Conservation (phyloP, 1,284 basidiomycete genomes). For the Cutaneotrichosporon sp. region DNA sequence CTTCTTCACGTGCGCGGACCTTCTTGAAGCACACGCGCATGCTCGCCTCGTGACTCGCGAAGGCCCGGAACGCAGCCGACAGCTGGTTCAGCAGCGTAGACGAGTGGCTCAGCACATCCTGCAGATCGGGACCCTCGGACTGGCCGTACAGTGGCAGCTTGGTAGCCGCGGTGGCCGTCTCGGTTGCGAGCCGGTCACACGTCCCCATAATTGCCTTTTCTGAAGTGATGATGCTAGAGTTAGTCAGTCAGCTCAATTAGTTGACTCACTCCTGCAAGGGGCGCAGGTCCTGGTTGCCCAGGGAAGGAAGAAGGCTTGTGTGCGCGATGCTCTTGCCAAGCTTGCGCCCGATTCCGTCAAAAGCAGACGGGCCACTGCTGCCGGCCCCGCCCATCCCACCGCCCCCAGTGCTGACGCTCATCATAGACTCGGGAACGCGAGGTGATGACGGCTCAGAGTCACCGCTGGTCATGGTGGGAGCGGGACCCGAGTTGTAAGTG, state of each 20-base stretch:
- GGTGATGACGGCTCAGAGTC: conserved; percentile 9
- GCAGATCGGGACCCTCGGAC: conserved; percentile 77
- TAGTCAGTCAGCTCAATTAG: neutral
- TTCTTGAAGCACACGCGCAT: conserved; percentile 63
- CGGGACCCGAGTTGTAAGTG: conserved; percentile 11
- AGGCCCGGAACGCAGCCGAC: conserved; percentile 66
- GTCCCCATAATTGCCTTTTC: conserved; percentile 79
- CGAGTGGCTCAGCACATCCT: conserved; percentile 76
- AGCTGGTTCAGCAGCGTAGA: conserved; percentile 69
- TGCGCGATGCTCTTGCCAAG: conserved; percentile 48
- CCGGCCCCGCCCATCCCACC: conserved; percentile 4
- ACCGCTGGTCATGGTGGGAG: neutral
- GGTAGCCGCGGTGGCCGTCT: conserved; percentile 73
- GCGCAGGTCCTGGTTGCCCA: conserved; percentile 79
- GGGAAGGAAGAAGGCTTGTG: conserved; percentile 59
- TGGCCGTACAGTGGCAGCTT: conserved; percentile 74
- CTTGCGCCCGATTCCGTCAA: conserved; percentile 41
- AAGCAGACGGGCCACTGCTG: conserved; percentile 19
- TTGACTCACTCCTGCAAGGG: conserved; percentile 63
- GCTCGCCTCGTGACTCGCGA: conserved; percentile 69
- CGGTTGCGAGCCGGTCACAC: conserved; percentile 61
- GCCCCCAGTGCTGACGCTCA: conserved; percentile 7
- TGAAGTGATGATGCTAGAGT: conserved; percentile 73
- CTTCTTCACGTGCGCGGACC: conserved; percentile 79
- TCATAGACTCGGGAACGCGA: conserved; percentile 6